phyloP scores from a whole-genome alignment of 768 basidiomycete genomes.

The Agaricus subrufescens region DNA sequence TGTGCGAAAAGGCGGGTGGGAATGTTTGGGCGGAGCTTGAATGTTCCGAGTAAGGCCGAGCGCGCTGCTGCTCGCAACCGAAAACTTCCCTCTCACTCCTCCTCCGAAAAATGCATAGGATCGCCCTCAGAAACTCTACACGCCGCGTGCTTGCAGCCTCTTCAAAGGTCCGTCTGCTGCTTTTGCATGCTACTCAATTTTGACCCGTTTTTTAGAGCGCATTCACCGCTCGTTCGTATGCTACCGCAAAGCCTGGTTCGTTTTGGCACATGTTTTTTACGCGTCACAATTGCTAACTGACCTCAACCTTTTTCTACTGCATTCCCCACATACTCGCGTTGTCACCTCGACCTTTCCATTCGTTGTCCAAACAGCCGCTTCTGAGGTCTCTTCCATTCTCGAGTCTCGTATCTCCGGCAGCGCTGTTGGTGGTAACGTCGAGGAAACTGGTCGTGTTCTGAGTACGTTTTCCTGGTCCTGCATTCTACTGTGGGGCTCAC shows the following conservation, averaged over 20 bases:
- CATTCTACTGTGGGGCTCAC: slow-evolving; percentile 15
- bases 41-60: slow-evolving; percentile 48
- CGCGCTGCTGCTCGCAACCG: slow-evolving; percentile 22
- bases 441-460: slow-evolving; percentile 98
- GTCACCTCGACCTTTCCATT: slow-evolving; percentile 32
- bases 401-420: slow-evolving; percentile 97
- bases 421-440: slow-evolving; percentile 87
- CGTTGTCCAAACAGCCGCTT: slow-evolving; percentile 55
- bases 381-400: slow-evolving; percentile 98
- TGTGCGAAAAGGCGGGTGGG: neutral
- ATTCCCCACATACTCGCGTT: slow-evolving; percentile 23
- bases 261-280: slow-evolving; percentile 12
- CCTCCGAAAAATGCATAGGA: slow-evolving; percentile 66
- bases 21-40: slow-evolving; percentile 33
- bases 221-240: slow-evolving; percentile 78
- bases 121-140: slow-evolving; percentile 80
- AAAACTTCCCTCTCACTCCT: slow-evolving; percentile 43
- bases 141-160: slow-evolving; percentile 70
- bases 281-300: slow-evolving; percentile 16
- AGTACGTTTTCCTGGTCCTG: slow-evolving; percentile 51
- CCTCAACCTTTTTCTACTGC: slow-evolving; percentile 18
- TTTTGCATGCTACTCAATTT: neutral
- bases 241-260: slow-evolving; percentile 96
- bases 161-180: slow-evolving; percentile 45
- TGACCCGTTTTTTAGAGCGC: slow-evolving; percentile 32